These are phyloP conservation scores for Trichoderma arundinaceum DNA, from an alignment of 2,329 filamentous ascomycete species.

Conservation along the genomic window DNA sequence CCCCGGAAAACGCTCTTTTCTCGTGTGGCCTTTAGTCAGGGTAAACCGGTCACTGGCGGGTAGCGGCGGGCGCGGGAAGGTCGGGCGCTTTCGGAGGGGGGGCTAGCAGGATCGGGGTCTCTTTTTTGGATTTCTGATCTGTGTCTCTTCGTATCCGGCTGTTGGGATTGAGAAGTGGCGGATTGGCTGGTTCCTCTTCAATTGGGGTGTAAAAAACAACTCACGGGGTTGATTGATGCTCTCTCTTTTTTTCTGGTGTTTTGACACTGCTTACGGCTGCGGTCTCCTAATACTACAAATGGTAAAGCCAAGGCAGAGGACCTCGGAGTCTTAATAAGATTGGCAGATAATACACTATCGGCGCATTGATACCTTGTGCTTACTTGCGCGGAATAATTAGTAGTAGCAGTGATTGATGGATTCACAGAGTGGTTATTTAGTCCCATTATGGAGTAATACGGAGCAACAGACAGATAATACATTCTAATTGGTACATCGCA, in stretches of 20 bases:
- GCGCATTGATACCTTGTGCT: constrained; percentile 15
- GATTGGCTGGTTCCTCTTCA: background rate
- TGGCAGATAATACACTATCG: constrained; percentile 8
- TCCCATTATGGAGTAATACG: constrained; percentile 24
- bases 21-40: background rate
- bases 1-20: too few species aligned
- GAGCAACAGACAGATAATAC: constrained; percentile 23
- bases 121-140: background rate
- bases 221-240: background rate
- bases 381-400: constrained; percentile 8
- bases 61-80: constrained; percentile 1
- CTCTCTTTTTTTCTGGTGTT: background rate
- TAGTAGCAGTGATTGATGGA: background rate
- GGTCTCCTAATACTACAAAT: background rate
- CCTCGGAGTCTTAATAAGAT: background rate
- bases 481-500: constrained; percentile 31
- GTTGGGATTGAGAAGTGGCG: too few species aligned
- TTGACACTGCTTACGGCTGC: constrained; percentile 5
- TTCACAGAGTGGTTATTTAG: constrained; percentile 18
- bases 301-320: background rate
- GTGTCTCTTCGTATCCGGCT: background rate
- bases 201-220: background rate
- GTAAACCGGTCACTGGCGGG: background rate
- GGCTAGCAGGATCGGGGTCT: too few species aligned
- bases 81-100: background rate